These are phyloP conservation scores for Scortechinia acanthostroma DNA, from an alignment of 2,329 filamentous ascomycete genomes.

Conservation along the genomic window DNA sequence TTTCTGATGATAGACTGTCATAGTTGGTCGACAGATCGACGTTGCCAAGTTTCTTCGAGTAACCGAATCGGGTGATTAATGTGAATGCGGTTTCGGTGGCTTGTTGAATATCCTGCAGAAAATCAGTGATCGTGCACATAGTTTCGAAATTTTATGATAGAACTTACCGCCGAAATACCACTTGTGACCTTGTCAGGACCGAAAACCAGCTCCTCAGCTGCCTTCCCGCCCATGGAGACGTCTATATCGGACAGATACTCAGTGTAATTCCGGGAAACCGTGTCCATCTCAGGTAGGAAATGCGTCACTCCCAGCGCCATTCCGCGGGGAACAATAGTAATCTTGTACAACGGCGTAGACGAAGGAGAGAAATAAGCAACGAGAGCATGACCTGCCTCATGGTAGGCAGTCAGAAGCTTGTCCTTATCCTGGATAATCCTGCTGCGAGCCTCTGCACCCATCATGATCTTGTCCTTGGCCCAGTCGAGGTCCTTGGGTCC, in stretches of 20 bases:
- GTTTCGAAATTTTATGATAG: neutral
- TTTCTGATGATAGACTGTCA: constrained; percentile 48
- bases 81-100: constrained; percentile 50
- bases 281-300: constrained; percentile 83
- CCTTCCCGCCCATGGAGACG: constrained; percentile 76
- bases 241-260: constrained; percentile 79
- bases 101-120: constrained; percentile 39
- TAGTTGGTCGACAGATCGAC: constrained; percentile 53
- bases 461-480: constrained; percentile 96
- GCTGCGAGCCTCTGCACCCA: constrained; percentile 87
- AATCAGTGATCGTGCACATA: neutral
- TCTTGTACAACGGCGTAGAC: constrained; percentile 81
- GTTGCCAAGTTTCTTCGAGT: constrained; percentile 54
- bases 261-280: constrained; percentile 78
- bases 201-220: constrained; percentile 85
- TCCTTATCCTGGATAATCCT: constrained; percentile 88
- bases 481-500: constrained; percentile 80
- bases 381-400: constrained; percentile 91
- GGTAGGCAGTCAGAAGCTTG: constrained; percentile 90
- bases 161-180: constrained; percentile 70
- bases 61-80: constrained; percentile 53
- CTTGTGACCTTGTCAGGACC: constrained; percentile 86
- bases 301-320: constrained; percentile 80
- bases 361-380: constrained; percentile 77
- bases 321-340: constrained; percentile 90